Conservation (phyloP, 208 protist genomes). For the Phytomonas sp. region DNA sequence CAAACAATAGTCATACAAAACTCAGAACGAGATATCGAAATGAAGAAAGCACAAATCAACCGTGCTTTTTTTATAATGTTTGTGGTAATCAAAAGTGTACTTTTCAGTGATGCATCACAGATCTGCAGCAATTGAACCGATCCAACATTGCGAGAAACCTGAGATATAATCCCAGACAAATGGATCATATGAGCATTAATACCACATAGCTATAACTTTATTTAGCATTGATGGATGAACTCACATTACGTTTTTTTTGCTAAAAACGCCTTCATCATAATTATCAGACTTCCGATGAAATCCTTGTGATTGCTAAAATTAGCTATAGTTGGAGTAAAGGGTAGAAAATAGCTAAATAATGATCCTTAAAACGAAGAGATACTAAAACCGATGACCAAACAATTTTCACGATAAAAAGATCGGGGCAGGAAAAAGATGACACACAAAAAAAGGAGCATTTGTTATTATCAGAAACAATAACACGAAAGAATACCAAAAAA, state of each 20-base stretch:
- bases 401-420: no score
- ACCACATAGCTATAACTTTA: background rate
- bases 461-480: no score
- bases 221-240: background rate
- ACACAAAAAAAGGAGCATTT: background rate
- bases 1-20: background rate
- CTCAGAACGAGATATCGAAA: background rate
- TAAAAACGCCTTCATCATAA: background rate
- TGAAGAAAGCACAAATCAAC: background rate
- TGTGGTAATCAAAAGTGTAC: background rate
- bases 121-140: background rate
- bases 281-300: background rate
- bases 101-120: background rate
- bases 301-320: background rate
- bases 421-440: background rate
- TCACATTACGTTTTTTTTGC: background rate
- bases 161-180: background rate
- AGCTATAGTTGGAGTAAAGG: background rate
- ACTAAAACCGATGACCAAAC: no score
- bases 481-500: background rate
- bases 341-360: background rate
- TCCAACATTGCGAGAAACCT: background rate
- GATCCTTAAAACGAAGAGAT: no score
- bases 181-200: background rate
- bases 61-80: background rate